Evolutionary conservation across 805 yeast genomes (phyloP), one percentile per base, ranked within the genome.

Genomic region (Barnettozyma populi): DNA sequence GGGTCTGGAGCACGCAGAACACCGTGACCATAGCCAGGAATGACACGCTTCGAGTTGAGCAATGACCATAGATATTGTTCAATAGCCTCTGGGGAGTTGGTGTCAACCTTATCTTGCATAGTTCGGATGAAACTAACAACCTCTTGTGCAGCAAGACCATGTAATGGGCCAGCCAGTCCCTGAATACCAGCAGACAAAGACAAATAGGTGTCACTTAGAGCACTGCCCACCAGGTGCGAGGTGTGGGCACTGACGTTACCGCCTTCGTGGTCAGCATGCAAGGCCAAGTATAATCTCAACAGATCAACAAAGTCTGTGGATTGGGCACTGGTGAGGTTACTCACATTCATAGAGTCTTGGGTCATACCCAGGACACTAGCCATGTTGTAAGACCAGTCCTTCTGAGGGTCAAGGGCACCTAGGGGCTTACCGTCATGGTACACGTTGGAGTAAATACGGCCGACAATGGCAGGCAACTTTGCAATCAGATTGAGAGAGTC

Each of bases 1-100:
- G 94, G 94, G 67, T 86, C 94, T 44, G 92, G 81, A 74, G 79
- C 80, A 70, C 95, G 76, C 66, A 86, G 74, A 45, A 86, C 94
- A 47, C 94, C 94, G 67, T 86, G 95, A 42, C 95, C 95, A 71
- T 86, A 86, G 52, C 95, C 95, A 53, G 95, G 95, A 53, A 86
- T 82, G 51, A 86, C 94, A 61, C 90, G 77, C 52, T 87, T 87
- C 41, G 82, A 72, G 66, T 82, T 79, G 56, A 86, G 74, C 45
- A 84, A 70, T 36, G 74, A 73, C 94, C 94, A 85, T 59, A 86
- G 70, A 72, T 82, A 80, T 56, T 74, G 71, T 67, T 78, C 81
- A 55, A 86, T 82, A 59, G 78, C 75, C 49, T 65, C 73, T 55
- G 72, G 67, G 32, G 54, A 45, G 23, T 51, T 38, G 31, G 58